Conservation (phyloP, 148 eudicot species). For the Arctostaphylos glauca region DNA sequence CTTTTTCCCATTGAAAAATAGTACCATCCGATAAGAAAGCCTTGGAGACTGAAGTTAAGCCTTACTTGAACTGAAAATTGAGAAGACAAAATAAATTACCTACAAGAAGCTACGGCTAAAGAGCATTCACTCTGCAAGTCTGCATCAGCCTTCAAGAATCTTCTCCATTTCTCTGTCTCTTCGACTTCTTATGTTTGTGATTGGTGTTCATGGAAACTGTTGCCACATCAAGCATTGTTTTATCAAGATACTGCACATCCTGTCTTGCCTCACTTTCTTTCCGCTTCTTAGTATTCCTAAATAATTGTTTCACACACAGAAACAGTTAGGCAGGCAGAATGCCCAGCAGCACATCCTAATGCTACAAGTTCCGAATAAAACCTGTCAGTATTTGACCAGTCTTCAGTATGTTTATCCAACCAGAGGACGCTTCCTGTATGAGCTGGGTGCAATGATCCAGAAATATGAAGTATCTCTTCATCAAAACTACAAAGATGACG, state of each 20-base stretch:
- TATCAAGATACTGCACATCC: slow-evolving; percentile 29
- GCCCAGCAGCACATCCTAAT: not conserved
- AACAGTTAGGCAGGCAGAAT: slow-evolving; percentile 1
- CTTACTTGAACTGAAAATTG: too few species aligned
- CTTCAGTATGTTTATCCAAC: slow-evolving; percentile 52
- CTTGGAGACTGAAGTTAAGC: not conserved
- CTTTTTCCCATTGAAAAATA: not conserved
- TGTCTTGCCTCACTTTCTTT: slow-evolving; percentile 24
- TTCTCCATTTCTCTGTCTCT: slow-evolving; percentile 38
- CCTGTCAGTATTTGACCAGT: slow-evolving; percentile 46
- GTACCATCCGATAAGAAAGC: not conserved
- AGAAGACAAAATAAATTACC: not conserved
- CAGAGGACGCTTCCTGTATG: slow-evolving; percentile 62
- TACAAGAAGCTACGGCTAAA: not conserved
- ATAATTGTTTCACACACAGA: not conserved
- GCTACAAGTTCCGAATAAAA: slow-evolving; percentile 17
- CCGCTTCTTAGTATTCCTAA: slow-evolving; percentile 43
- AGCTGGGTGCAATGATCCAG: slow-evolving; percentile 66
- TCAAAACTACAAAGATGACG: slow-evolving; percentile 57
- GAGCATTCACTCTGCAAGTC: not conserved
- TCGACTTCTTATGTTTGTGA: slow-evolving; percentile 45
- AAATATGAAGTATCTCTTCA: slow-evolving; percentile 74
- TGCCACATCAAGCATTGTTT: slow-evolving; percentile 25
- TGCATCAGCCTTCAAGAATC: slow-evolving; percentile 27
- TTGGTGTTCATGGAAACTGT: slow-evolving; percentile 22